Percentiles rank a stretch among this genome's conserved stretches.
Evolutionary conservation across 75 land plant species (phyloP).

Genomic region (Ceratopteris richardii): DNA sequence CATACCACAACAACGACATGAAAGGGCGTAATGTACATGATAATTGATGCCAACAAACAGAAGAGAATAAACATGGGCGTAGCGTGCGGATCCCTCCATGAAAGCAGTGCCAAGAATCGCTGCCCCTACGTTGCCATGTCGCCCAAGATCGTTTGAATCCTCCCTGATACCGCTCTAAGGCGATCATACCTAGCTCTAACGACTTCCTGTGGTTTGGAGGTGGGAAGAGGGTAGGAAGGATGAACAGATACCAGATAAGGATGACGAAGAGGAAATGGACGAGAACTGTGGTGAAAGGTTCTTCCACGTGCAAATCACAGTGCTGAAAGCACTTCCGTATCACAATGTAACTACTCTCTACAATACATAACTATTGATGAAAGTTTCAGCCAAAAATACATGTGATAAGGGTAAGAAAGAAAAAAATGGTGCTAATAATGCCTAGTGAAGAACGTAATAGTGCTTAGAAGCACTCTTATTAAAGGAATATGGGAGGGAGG

Average conservation of each 20-base stretch:
- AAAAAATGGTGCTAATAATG: no score
- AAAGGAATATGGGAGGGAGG: no score
- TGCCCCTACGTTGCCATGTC: conserved; percentile 83
- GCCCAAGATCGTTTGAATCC: conserved; percentile 76
- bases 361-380: no score
- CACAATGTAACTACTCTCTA: no score
- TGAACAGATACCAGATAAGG: conserved; percentile 67
- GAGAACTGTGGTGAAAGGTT: conserved; percentile 66
- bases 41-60: conserved; percentile 42
- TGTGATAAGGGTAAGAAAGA: no score
- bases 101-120: conserved; percentile 42
- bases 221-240: conserved; percentile 66
- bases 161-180: conserved; percentile 60
- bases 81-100: conserved; percentile 82
- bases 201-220: conserved; percentile 29
- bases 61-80: conserved; percentile 48
- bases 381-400: no score
- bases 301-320: conserved; percentile 62
- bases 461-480: no score
- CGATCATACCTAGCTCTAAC: conserved; percentile 67
- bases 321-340: no score
- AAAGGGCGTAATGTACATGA: conserved; percentile 50
- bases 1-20: conserved; percentile 30
- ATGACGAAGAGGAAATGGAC: conserved; percentile 67
- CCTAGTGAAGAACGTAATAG: no score